Evolutionary conservation across 139 green algal genomes (phyloP), one percentile per base, ranked within the genome.

Genomic region (Auxenochlorella protothecoides): DNA sequence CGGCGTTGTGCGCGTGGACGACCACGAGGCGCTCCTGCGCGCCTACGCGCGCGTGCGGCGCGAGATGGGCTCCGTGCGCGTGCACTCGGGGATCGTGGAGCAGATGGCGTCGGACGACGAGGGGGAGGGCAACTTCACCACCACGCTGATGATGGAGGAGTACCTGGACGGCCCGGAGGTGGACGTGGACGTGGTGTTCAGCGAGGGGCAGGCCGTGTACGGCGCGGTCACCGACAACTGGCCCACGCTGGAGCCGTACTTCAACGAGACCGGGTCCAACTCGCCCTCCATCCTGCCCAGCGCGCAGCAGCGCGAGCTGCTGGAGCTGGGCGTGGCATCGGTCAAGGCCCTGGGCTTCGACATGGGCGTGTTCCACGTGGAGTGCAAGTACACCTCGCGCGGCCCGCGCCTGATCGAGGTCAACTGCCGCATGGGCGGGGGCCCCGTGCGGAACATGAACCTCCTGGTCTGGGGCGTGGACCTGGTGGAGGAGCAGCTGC

Each of bases 401-500:
- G 90, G 90, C 16, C 72, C 89, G 8, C 81, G 86, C 8, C 82
- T 94, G 51, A 94, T 96, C 66, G 89, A 96, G 83, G 85, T 97
- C 77, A 97, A 97, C 80, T 88, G 83, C 76, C 85, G 91, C 74
- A 96, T 97, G 91, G 91, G 91, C 0, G 91, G 91, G 6, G 91
- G 91, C 4, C 91, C 90, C 2, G 91, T 97, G 65, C 78, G 79
- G 55, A 77, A 68, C 53, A 88, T 76, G 71, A 89, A 88, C 74
- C 73, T 79, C 63, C 73, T 86, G 57, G 84, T 89, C 59, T 91
- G 82, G 81, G 86, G 83, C 2, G 84, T 91, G 67, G 86, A 91
- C 63, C 73, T 91, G 63, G 84, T 89, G 66, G 84, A 89, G 67
- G 83, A 86, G 77, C 71, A 80, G 67, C 78, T 89, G 57, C 65